Conservation (phyloP, 306 rosid genomes). For the Prunus mume region DNA sequence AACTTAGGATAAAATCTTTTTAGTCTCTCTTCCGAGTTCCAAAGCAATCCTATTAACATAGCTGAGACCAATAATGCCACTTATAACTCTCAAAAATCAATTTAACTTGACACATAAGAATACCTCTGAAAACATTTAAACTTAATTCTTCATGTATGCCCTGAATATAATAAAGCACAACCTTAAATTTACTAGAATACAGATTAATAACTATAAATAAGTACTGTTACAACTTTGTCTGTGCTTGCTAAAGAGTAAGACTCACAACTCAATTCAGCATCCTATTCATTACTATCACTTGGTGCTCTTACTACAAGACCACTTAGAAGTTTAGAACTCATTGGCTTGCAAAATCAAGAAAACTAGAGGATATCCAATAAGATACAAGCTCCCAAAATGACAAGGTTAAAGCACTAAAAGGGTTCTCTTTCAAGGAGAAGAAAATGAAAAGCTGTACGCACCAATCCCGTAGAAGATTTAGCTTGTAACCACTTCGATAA, state of each 20-base stretch:
- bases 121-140: not conserved
- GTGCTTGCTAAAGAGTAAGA: too few species aligned
- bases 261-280: not conserved
- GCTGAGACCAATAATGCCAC: not conserved
- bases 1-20: not conserved
- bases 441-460: constrained; percentile 29
- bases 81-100: not conserved
- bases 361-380: not conserved
- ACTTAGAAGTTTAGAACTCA: not conserved
- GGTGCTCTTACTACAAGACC: not conserved
- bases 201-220: not conserved
- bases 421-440: not conserved
- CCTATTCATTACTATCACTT: not conserved
- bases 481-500: constrained; percentile 88
- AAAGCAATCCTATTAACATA: not conserved
- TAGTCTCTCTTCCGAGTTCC: not conserved
- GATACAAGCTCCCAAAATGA: constrained; percentile 2
- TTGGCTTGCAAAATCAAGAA: not conserved
- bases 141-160: not conserved
- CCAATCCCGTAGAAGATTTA: constrained; percentile 77
- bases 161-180: not conserved
- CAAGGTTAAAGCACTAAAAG: too few species aligned
- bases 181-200: too few species aligned
- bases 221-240: too few species aligned
- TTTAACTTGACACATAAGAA: not conserved